Percentiles rank a stretch among this genome's conserved stretches.
Conservation (phyloP, 768 basidiomycete genomes). For the Dictyophora rubrovolvata region DNA sequence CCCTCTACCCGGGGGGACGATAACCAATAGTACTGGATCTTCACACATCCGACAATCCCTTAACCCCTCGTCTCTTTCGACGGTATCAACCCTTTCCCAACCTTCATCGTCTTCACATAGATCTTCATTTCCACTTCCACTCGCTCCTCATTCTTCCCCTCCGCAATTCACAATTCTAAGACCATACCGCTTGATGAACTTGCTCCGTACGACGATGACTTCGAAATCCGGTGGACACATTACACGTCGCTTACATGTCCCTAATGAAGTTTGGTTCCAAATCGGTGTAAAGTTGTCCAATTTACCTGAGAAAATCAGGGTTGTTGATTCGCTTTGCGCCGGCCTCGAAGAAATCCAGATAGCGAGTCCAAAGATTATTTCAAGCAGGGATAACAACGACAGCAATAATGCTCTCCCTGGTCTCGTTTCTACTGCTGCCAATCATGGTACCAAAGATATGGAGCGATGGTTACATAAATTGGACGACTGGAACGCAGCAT, state of each 20-base stretch:
- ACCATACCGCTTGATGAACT: constrained; percentile 85
- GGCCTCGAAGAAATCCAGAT: constrained; percentile 71
- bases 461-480: constrained; percentile 72
- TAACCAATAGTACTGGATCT: constrained; percentile 39
- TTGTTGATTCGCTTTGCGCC: constrained; percentile 66
- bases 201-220: constrained; percentile 69
- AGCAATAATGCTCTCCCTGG: too few relatives aligned
- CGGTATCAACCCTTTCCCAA: constrained; percentile 43
- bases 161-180: constrained; percentile 68
- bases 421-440: constrained; percentile 26
- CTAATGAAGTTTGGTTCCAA: constrained; percentile 85
- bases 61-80: neutral
- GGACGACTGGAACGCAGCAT: constrained; percentile 70
- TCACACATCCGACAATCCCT: neutral
- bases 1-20: constrained; percentile 53
- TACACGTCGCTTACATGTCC: constrained; percentile 77
- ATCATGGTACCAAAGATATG: constrained; percentile 66
- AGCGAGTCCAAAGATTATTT: constrained; percentile 58
- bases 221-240: constrained; percentile 76
- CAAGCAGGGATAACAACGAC: constrained; percentile 38
- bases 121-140: constrained; percentile 70
- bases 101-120: constrained; percentile 13
- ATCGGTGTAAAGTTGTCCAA: constrained; percentile 79
- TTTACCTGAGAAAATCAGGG: constrained; percentile 75
- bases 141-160: constrained; percentile 27